phyloP scores from a whole-genome alignment of 2,329 filamentous ascomycete genomes.

The Beauveria sp. region DNA sequence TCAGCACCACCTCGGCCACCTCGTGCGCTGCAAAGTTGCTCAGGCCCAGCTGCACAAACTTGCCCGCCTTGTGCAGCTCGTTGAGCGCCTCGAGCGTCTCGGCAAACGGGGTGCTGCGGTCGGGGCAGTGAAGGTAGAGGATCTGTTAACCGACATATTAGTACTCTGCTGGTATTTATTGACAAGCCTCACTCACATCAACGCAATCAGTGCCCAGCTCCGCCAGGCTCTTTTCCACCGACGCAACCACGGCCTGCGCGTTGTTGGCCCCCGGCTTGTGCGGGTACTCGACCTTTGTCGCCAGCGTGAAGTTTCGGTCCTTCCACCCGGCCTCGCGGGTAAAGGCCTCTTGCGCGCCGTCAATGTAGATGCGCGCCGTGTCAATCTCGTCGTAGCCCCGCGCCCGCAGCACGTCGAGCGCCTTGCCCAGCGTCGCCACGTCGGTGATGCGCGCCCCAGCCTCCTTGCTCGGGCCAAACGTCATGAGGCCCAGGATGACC shows the following conservation, averaged over 20 bases:
- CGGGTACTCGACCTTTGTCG: constrained; percentile 70
- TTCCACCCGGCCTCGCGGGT: constrained; percentile 71
- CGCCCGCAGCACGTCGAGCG: constrained; percentile 68
- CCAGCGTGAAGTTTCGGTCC: constrained; percentile 66
- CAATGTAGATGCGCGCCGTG: constrained; percentile 70
- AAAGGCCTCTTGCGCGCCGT: constrained; percentile 68
- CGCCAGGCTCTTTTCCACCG: constrained; percentile 59
- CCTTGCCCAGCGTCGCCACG: constrained; percentile 57
- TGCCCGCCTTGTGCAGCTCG: constrained; percentile 76
- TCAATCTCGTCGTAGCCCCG: constrained; percentile 80
- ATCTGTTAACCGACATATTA: constrained; percentile 22
- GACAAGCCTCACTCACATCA: constrained; percentile 43
- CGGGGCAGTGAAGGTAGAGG: constrained; percentile 33
- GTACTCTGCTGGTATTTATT: neutral
- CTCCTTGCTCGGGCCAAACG: constrained; percentile 59
- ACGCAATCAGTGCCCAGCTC: constrained; percentile 67
- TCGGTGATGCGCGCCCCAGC: constrained; percentile 65
- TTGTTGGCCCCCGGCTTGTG: constrained; percentile 49
- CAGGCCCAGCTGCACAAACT: constrained; percentile 73
- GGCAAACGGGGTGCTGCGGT: constrained; percentile 63
- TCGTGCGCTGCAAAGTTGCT: constrained; percentile 84
- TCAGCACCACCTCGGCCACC: constrained; percentile 75
- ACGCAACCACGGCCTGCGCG: constrained; percentile 54
- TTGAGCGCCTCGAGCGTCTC: constrained; percentile 73
- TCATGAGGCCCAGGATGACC: constrained; percentile 81